Conservation (phyloP, 2,329 filamentous ascomycete genomes). For the Exophiala sp. region DNA sequence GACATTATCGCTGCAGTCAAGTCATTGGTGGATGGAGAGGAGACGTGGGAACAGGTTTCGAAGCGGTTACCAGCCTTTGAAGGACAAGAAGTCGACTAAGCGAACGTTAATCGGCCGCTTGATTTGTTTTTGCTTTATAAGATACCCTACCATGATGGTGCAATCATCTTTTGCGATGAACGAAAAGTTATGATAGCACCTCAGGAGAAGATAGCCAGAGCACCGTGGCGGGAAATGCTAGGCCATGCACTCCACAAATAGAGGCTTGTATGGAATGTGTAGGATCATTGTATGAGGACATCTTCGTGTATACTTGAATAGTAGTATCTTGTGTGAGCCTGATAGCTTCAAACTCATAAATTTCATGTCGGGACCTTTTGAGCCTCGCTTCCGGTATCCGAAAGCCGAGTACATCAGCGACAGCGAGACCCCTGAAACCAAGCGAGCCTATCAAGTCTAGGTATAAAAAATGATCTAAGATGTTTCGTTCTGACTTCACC, state of each 20-base stretch:
- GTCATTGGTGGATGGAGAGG: constrained; percentile 59
- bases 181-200: constrained; percentile 18
- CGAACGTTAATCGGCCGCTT: neutral
- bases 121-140: constrained; percentile 6
- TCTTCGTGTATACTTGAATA: too few species aligned
- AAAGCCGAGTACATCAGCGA: too few species aligned
- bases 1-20: constrained; percentile 74
- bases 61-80: constrained; percentile 80
- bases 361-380: too few species aligned
- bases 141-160: constrained; percentile 25
- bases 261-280: constrained; percentile 5
- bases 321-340: too few species aligned
- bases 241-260: constrained; percentile 18
- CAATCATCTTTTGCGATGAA: constrained; percentile 13
- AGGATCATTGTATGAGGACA: neutral
- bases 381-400: too few species aligned
- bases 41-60: constrained; percentile 68
- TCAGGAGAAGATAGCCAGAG: constrained; percentile 24
- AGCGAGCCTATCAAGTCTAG: too few species aligned
- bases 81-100: constrained; percentile 58
- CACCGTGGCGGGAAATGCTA: constrained; percentile 29
- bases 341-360: too few species aligned
- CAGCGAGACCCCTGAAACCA: too few species aligned
- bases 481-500: too few species aligned
- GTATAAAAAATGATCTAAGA: too few species aligned